Base-by-base conservation (phyloP, 73 alveolate species). In the Tetrahymena elliotti region DNA sequence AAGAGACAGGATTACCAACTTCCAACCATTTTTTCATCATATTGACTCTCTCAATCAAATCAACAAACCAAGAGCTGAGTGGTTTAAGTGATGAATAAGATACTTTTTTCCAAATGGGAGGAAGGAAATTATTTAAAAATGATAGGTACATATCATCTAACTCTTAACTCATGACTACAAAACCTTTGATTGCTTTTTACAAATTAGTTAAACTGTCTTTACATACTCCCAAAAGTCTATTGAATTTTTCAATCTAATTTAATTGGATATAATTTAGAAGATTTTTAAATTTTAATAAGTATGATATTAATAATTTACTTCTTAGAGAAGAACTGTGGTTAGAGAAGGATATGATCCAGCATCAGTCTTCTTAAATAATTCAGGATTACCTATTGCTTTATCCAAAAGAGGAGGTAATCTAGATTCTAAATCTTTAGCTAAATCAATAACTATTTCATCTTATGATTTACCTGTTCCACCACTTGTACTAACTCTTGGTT, bases 1-100 rank as follows among this genome's bases (percentile, higher is more conserved):
- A 99, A 95, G 98, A 96, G 12, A 98, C 98, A 22, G 99, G 99
- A 47, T 97, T 94, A 31, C 99, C 99, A 92, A 97, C 94, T 33
- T 95, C 96, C 83, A 98, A 95, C 99, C 99, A 98, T 53, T 96
- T 96, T 52, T 95, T 93, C 97, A 98, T 97, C 94, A 98, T 97
- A 83, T 96, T 97, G 22, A 98, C 98, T 93, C 99, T 94, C 84
- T 96, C 98, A 54, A 96, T 94, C 38, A 98, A 96, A 94, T 98
- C 99, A 92, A 97, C 97, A 94, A 98, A 96, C 99, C 99, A 98
- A 22, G 99, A 97, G 93, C 98, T 97, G 33, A 98, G 88, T 22
- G 99, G 99, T 53, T 98, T 98, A 83, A 98, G 93, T 52, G 99
- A 96, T 24, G 98, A 96, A 97, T 98, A 98, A 52, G 98, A 97